A percentile compares a stretch with the other conserved stretches of the same genome.
Evolutionary conservation across 192 early-diverging fungal species (phyloP).

Genomic region (Geosiphon pyriformis): DNA sequence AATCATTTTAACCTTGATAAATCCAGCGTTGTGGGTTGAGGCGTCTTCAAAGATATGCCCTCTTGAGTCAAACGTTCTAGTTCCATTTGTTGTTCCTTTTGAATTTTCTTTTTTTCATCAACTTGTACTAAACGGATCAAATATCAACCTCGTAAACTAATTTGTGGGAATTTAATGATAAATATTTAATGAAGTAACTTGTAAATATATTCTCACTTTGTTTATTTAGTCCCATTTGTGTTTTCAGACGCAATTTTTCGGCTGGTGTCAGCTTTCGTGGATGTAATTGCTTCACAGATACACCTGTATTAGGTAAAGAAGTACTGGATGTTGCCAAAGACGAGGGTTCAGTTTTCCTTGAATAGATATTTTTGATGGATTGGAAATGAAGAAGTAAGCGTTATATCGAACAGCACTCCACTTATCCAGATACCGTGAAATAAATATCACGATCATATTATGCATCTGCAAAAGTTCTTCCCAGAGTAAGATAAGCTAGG

Average conservation of each 20-base stretch:
- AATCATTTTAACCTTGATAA: not conserved
- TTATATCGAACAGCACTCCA: too few species aligned
- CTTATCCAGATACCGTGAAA: too few species aligned
- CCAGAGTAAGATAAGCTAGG: not conserved
- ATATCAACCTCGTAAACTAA: not conserved
- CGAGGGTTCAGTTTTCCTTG: not conserved
- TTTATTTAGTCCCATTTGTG: conserved; percentile 37
- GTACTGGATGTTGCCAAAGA: not conserved
- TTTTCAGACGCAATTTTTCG: conserved; percentile 40
- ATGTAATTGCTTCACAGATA: not conserved
- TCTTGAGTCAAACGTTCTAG: conserved; percentile 26
- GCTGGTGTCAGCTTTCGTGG: conserved; percentile 36
- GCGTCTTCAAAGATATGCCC: not conserved
- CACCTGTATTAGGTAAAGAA: not conserved
- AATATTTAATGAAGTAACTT: not conserved
- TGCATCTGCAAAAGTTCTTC: not conserved
- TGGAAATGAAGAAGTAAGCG: too few species aligned
- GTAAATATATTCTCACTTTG: conserved; percentile 27
- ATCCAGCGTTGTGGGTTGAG: not conserved
- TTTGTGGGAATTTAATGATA: too few species aligned
- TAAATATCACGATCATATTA: not conserved
- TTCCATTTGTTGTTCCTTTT: conserved; percentile 33
- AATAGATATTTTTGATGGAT: too few species aligned
- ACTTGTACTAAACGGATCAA: conserved; percentile 28
- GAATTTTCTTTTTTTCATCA: conserved; percentile 28